Base-by-base conservation (phyloP, 192 early-diverging fungal species). In the Coemansia sp. region DNA sequence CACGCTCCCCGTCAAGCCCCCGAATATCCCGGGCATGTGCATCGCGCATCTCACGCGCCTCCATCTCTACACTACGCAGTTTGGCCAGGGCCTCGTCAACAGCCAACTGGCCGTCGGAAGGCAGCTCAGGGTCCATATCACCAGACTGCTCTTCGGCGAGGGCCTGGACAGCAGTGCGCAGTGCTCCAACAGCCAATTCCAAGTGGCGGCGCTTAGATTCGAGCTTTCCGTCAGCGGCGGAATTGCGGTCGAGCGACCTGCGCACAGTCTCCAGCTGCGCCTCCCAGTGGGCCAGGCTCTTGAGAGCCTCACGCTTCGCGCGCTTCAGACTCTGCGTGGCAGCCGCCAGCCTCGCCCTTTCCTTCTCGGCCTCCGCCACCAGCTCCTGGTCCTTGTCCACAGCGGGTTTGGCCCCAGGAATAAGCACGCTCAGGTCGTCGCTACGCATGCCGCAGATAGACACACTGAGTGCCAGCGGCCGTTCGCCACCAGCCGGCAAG, bases 361-460 rank as follows among this genome's bases (percentile, higher is more conserved):
- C 41, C 9, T 43, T 29, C 36, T 63, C 64, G 0, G 43, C 57
- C 15, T 36, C 52, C 3, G 68, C 67, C n/a, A 65, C 22, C 47
- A 60, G 63, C 51, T 41, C 55, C 29, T 16, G 63, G 59, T 43
- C 40, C 36, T 60, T 44, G 10, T 65, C 55, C n/a, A 60, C 18
- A 9, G 46, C 36, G 8, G 68, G 68, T 27, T 34, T 20, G 15
- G 31, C 66, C 18, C 47, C 10, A 0, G 33, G 7, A n/a, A 42
- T 27, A 22, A 57, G 36, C 18, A 84, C 71, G 15, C n/a, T 16
- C 29, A 84, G 68, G 29, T 78, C 76, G 29, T 78, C 73, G 65
- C 81, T 84, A 61, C 76, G 73, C 76, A 84, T 65, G 5, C 81
- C 76, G 29, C 73, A 78, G 2, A 84, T 43, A 0, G 76, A 20